Percentiles rank a stretch among this genome's conserved stretches.
phyloP scores from a whole-genome alignment of 1,284 basidiomycete species.

The Fomitopsis palustris region DNA sequence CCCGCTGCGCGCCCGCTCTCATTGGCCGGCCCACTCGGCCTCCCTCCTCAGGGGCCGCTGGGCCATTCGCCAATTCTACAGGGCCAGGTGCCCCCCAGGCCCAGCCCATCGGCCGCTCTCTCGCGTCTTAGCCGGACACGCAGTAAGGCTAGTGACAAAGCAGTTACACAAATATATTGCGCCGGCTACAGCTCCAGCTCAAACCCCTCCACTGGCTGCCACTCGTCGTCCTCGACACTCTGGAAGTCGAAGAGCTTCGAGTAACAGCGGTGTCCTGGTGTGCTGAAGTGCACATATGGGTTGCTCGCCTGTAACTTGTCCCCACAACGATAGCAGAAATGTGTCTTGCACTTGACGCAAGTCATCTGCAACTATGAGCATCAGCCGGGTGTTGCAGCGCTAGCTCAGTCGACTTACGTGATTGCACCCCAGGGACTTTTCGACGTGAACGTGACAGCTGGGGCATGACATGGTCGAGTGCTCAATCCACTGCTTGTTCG shows the following conservation, averaged over 20 bases:
- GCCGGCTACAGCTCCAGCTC: constrained; percentile 18
- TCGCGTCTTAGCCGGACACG: neutral
- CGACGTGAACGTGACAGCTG: constrained; percentile 62
- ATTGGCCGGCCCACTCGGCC: too few relatives aligned
- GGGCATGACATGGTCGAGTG: constrained; percentile 66
- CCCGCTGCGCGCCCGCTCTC: neutral
- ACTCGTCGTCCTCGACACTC: constrained; percentile 39
- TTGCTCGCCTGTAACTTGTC: constrained; percentile 42
- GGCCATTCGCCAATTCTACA: neutral
- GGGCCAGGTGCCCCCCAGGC: neutral
- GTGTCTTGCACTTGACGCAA: constrained; percentile 61
- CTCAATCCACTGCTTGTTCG: constrained; percentile 63
- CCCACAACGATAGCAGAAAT: constrained; percentile 81
- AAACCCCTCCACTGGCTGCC: constrained; percentile 50
- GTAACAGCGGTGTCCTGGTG: constrained; percentile 51
- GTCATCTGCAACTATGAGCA: constrained; percentile 54
- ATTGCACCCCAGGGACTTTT: constrained; percentile 75
- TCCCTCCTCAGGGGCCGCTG: neutral
- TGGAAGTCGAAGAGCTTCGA: constrained; percentile 62
- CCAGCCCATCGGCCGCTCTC: neutral
- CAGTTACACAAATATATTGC: neutral
- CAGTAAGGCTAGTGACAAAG: neutral
- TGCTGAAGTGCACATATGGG: constrained; percentile 72
- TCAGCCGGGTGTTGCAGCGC: constrained; percentile 2
- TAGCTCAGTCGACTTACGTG: constrained; percentile 47